Percentiles rank a stretch among this genome's conserved stretches.
Evolutionary conservation across 2,329 filamentous ascomycete genomes (phyloP).

Genomic region (Plenodomus lindquistii): DNA sequence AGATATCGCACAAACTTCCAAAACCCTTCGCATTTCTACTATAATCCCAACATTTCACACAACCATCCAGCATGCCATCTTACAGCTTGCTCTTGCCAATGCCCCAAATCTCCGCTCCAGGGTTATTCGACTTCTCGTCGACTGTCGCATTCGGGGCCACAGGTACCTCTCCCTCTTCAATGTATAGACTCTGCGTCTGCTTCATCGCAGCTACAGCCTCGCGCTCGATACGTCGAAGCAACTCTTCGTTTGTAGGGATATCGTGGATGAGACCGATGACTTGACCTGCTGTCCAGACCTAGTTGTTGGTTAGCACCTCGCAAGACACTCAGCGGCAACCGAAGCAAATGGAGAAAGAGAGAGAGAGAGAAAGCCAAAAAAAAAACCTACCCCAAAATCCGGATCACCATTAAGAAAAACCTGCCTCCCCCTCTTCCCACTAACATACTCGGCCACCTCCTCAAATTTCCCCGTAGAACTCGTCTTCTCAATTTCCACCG

Average conservation of each 20-base stretch:
- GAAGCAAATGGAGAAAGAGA: neutral
- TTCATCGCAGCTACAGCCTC: conserved; percentile 50
- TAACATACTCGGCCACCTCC: conserved; percentile 84
- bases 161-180: conserved; percentile 24
- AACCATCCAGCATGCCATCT: too few species aligned
- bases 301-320: conserved; percentile 1
- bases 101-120: conserved; percentile 47
- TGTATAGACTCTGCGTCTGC: conserved; percentile 44
- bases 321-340: too few species aligned
- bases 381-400: conserved; percentile 68
- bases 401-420: conserved; percentile 92
- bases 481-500: conserved; percentile 80
- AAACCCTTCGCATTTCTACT: too few species aligned
- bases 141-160: conserved; percentile 29
- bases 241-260: conserved; percentile 53
- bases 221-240: conserved; percentile 52
- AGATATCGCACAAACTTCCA: too few species aligned
- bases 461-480: conserved; percentile 85
- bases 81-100: conserved; percentile 51
- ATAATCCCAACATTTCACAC: too few species aligned
- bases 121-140: conserved; percentile 43
- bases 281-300: conserved; percentile 97
- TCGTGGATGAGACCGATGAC: conserved; percentile 70
- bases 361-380: neutral
- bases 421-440: conserved; percentile 85